Evolutionary conservation across 2,329 filamentous ascomycete genomes (phyloP), one percentile per base, ranked within the genome.

Genomic region (Trematosphaeria pertusa): DNA sequence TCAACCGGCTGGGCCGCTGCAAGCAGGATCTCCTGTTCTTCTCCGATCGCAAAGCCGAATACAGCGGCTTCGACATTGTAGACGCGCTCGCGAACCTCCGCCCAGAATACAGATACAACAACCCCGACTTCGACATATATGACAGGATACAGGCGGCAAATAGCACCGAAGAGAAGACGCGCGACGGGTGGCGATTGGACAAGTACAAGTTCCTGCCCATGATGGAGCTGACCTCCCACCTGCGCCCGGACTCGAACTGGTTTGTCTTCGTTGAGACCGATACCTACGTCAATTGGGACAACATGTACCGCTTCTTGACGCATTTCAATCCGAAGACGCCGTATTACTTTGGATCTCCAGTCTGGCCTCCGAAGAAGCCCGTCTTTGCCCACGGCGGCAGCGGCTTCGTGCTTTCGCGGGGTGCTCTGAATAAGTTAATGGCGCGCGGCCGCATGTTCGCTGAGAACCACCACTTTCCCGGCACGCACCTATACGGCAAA

Each of bases 201-300:
- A 82, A 82, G 56, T 83, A 80, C 78, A 83, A 83, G 64, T 81
- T 81, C 59, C 69, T 83, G 32, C 80, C 80, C 9, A 77, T 82
- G 71, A 77, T 79, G 30, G 76, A 80, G 54, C 77, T 80, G 60
- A 75, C 78, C 1, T 70, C 74, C 20, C 62, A 65, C 24, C 46
- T 70, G 53, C 56, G 60, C 9, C 65, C 67, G 5, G 55, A 65
- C 26, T 61, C 62, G 48, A 50, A 62, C 10, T 73, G 68, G 69
- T 73, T 63, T 43, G 44, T 73, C 45, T 71, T 72, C 42, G 40
- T 72, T 18, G 70, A 72, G 52, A 53, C 67, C n/a, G 69, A 73
- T 38, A 70, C 67, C 1, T 70, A 69, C 33, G 58, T 71, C 52
- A 68, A 71, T 47, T 72, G 69, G 64, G 65, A 69, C 52, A 71